Evolutionary conservation across 139 green algal species (phyloP), one percentile per base, ranked within the genome.

Genomic region (Coelastrella sp.): DNA sequence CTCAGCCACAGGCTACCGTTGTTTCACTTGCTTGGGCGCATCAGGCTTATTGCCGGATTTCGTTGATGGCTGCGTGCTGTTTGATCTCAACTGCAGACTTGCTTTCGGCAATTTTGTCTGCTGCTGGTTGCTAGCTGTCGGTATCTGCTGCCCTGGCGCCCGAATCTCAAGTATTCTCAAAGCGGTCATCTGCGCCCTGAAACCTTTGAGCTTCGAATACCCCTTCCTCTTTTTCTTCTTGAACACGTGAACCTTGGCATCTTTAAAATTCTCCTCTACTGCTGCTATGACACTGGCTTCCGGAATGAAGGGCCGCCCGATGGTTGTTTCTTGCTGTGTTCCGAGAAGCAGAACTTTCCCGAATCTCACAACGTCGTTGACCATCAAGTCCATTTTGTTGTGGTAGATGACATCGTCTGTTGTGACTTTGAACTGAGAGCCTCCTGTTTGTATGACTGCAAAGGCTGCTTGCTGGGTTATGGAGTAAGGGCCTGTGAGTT

Each of bases 231-330:
- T 64, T 68, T 92, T 89, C 51, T 90, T 91, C 74, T 91, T 91
- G 81, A 91, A 92, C 43, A 91, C 87, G 51, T 89, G 81, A 68
- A 90, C 74, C 83, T 93, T 93, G 60, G 86, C 77, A 23, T 92
- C 89, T 30, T 76, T 62, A 25, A 92, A 89, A 37, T 86, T 84
- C 66, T 91, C 87, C 73, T 92, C 89, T 40, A 92, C 89, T 8
- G 81, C 87, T 23, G 72, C 87, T 35, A 89, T 60, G 25, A 91
- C 89, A 1, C 17, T 69, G 1, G 81, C 87, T 0, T 63, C 85
- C 8, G 87, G 85, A 4, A 91, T 51, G 73, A 82, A 89, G 0
- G 89, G 89, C 57, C 89, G 85, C 0, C 87, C 89, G 25, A 91
- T 80, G 8, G 76, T 63, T 7, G 89, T 91, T 15, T 87, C 63